These are phyloP conservation scores for Nannochloropsis gaditana DNA, from an alignment of 108 stramenopile genomes.

Conservation along the genomic window DNA sequence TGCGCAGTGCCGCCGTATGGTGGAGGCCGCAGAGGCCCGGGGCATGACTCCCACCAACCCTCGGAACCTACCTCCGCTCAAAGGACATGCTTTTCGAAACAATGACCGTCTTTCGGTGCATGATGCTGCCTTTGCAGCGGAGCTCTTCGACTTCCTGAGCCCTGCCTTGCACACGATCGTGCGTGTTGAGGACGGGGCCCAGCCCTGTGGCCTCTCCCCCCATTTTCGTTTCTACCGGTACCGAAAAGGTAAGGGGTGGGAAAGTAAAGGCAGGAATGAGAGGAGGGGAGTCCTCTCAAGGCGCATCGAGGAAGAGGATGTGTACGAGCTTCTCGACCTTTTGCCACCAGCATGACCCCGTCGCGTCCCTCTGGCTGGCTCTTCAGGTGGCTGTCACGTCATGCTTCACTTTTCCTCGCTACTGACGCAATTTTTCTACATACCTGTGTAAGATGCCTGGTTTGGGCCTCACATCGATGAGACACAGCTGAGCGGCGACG, in stretches of 20 bases:
- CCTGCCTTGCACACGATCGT: not conserved
- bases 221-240: not conserved
- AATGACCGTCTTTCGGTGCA: constrained; percentile 12
- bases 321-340: not conserved
- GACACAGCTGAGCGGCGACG: not conserved
- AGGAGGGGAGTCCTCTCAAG: not conserved
- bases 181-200: not conserved
- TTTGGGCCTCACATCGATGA: constrained; percentile 5
- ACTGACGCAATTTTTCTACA: not conserved
- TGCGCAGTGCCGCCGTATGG: not conserved
- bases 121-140: not conserved
- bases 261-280: not conserved
- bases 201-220: not conserved
- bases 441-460: not conserved
- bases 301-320: not conserved
- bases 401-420: not conserved
- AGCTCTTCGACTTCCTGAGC: not conserved
- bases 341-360: not conserved
- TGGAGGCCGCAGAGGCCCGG: not conserved
- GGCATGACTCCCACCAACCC: constrained; percentile 14
- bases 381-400: too few species aligned
- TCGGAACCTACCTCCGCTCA: not conserved
- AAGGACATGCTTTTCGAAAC: constrained; percentile 5
- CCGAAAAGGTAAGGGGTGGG: not conserved
- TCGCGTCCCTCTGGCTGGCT: too few species aligned